phyloP scores from a whole-genome alignment of 1,284 basidiomycete genomes.

The Naganishia cerealis region DNA sequence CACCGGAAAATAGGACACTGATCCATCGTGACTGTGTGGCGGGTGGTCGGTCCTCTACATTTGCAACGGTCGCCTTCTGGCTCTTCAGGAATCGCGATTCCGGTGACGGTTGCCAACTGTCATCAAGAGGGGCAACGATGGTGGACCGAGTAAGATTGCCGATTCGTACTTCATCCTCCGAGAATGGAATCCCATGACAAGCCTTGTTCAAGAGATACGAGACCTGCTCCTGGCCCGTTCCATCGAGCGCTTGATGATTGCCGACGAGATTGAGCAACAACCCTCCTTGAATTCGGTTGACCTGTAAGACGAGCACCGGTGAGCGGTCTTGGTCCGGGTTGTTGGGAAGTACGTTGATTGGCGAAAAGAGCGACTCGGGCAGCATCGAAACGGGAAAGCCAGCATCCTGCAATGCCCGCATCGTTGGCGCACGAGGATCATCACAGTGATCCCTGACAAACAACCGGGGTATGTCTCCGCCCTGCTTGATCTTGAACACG shows the following conservation, averaged over 20 bases:
- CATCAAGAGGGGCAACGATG: slow-evolving; percentile 6
- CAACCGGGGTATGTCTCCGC: slow-evolving; percentile 3
- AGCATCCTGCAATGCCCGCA: not conserved
- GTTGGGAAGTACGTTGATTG: slow-evolving; percentile 18
- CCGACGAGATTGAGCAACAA: slow-evolving; percentile 9
- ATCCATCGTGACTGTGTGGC: not conserved
- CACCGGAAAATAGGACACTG: slow-evolving; percentile 14
- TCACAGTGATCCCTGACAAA: slow-evolving; percentile 7
- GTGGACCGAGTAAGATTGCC: slow-evolving; percentile 21
- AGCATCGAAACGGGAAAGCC: slow-evolving; percentile 4
- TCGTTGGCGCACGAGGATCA: not conserved
- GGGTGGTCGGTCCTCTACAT: not conserved
- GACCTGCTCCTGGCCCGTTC: slow-evolving; percentile 25
- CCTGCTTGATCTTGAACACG: slow-evolving; percentile 28
- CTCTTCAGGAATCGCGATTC: slow-evolving; percentile 14
- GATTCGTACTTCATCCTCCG: slow-evolving; percentile 23
- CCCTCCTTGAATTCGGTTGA: slow-evolving; percentile 12
- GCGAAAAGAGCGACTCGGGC: slow-evolving; percentile 14
- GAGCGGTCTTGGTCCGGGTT: slow-evolving; percentile 14
- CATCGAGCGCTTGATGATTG: slow-evolving; percentile 27
- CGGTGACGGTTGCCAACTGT: slow-evolving; percentile 18
- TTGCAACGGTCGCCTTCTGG: not conserved
- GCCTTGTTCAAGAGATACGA: slow-evolving; percentile 24
- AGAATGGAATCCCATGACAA: slow-evolving; percentile 15
- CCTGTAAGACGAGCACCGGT: slow-evolving; percentile 14